These are phyloP conservation scores for Chionographis japonica DNA, from an alignment of 106 monocot species.

Conservation along the genomic window DNA sequence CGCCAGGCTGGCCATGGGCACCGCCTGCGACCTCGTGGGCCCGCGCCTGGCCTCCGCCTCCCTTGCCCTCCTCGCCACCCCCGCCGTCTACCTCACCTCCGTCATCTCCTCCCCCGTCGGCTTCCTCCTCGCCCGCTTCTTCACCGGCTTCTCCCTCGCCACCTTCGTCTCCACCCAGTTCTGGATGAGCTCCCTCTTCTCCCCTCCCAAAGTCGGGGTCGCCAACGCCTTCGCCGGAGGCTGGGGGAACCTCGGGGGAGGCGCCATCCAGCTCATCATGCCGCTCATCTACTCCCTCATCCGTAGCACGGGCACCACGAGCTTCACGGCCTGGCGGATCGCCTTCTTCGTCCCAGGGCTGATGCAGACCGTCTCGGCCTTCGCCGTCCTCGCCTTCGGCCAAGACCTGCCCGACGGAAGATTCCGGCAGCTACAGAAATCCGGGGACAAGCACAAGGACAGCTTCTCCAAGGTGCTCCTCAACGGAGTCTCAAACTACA, in stretches of 20 bases:
- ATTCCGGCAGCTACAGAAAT: conserved; percentile 41
- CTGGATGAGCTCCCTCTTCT: conserved; percentile 99
- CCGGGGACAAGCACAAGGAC: conserved; percentile 68
- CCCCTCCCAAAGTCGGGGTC: conserved; percentile 54
- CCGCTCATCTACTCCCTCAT: conserved; percentile 69
- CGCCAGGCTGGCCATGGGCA: conserved; percentile 85
- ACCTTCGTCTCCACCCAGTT: conserved; percentile 87
- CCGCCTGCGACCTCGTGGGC: conserved; percentile 88
- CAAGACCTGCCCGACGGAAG: conserved; percentile 82
- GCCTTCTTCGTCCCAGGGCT: conserved; percentile 88
- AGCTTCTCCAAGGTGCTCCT: conserved; percentile 43
- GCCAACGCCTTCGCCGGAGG: conserved; percentile 86
- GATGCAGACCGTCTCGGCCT: conserved; percentile 54
- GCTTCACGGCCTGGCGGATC: conserved; percentile 79
- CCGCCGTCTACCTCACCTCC: conserved; percentile 72
- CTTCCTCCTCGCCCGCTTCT: conserved; percentile 77
- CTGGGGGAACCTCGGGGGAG: conserved; percentile 96
- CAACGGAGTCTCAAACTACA: conserved; percentile 54
- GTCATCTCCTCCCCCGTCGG: conserved; percentile 39
- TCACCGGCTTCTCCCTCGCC: conserved; percentile 89
- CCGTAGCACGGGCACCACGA: conserved; percentile 41
- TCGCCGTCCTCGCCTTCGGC: conserved; percentile 56
- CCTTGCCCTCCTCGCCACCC: conserved; percentile 59
- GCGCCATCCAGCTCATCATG: conserved; percentile 93
- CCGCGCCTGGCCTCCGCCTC: conserved; percentile 77